phyloP scores from a whole-genome alignment of 208 protist genomes.

The Leishmania turanica region DNA sequence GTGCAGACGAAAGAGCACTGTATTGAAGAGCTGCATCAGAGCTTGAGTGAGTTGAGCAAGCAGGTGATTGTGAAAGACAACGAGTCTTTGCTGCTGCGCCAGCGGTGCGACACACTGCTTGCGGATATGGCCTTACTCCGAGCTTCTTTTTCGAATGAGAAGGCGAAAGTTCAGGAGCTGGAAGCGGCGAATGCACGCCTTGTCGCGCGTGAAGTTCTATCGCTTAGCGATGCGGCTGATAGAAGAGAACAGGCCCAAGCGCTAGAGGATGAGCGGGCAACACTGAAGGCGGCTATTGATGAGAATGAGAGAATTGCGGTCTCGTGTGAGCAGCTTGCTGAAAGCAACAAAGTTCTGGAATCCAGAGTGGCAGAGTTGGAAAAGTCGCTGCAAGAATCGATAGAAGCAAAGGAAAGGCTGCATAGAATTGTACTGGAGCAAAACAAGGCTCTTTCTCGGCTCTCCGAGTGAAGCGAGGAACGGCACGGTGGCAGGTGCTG shows the following conservation, averaged over 20 bases:
- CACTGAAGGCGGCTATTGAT: background rate
- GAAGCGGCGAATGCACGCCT: constrained; percentile 80
- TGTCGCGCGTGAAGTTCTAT: constrained; percentile 61
- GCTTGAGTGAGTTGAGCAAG: constrained; percentile 78
- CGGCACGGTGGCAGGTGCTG: background rate
- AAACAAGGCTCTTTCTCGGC: constrained; percentile 63
- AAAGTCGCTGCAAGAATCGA: constrained; percentile 45
- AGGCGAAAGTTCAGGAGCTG: constrained; percentile 43
- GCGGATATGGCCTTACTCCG: constrained; percentile 52
- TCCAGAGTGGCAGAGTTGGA: constrained; percentile 27
- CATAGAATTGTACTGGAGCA: constrained; percentile 83
- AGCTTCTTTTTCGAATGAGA: constrained; percentile 33
- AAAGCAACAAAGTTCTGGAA: constrained; percentile 25
- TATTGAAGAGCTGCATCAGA: constrained; percentile 81
- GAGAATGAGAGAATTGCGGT: constrained; percentile 10
- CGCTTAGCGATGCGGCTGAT: constrained; percentile 1
- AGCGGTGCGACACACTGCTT: constrained; percentile 58
- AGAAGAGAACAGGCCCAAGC: background rate
- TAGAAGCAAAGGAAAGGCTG: constrained; percentile 73
- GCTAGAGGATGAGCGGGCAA: constrained; percentile 28
- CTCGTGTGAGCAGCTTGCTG: constrained; percentile 10
- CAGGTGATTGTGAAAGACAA: constrained; percentile 82
- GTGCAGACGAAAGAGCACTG: constrained; percentile 54
- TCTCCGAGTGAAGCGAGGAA: constrained; percentile 44
- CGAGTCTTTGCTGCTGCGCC: constrained; percentile 70